Percentiles rank a stretch among this genome's conserved stretches.
Conservation (phyloP, 345 rosid species). For the Mercurialis annua region DNA sequence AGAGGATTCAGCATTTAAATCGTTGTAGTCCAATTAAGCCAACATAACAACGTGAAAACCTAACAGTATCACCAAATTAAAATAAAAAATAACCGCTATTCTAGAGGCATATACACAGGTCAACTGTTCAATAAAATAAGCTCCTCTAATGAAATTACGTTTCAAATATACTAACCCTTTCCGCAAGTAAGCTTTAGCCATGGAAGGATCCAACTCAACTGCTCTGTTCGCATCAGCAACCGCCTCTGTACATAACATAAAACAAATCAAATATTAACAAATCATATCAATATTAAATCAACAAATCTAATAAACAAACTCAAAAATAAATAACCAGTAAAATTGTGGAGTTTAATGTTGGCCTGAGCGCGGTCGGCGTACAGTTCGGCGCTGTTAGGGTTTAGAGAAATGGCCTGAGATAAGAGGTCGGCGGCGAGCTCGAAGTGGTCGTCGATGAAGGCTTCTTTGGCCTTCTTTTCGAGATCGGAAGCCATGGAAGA, state of each 20-base stretch:
- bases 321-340: slow-evolving; percentile 50
- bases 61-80: not conserved
- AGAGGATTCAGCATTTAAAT: no score
- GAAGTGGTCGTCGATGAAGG: slow-evolving; percentile 86
- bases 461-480: slow-evolving; percentile 69
- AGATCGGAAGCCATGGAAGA: slow-evolving; percentile 62
- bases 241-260: slow-evolving; percentile 50
- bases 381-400: slow-evolving; percentile 65
- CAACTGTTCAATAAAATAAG: not conserved
- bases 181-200: slow-evolving; percentile 77
- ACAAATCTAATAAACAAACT: not conserved
- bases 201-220: slow-evolving; percentile 59
- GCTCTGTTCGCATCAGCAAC: slow-evolving; percentile 81
- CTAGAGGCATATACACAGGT: not conserved
- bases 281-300: not conserved
- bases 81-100: not conserved
- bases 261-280: not conserved
- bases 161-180: slow-evolving; percentile 54
- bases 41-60: not conserved
- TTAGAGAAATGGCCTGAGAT: slow-evolving; percentile 62
- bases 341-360: slow-evolving; percentile 60
- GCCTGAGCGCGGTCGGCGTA: slow-evolving; percentile 93
- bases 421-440: slow-evolving; percentile 76
- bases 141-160: not conserved
- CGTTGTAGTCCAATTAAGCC: not conserved